Percentiles rank a stretch among this genome's conserved stretches.
Evolutionary conservation across 768 basidiomycete species (phyloP).

Genomic region (Psilocybe azurescens): DNA sequence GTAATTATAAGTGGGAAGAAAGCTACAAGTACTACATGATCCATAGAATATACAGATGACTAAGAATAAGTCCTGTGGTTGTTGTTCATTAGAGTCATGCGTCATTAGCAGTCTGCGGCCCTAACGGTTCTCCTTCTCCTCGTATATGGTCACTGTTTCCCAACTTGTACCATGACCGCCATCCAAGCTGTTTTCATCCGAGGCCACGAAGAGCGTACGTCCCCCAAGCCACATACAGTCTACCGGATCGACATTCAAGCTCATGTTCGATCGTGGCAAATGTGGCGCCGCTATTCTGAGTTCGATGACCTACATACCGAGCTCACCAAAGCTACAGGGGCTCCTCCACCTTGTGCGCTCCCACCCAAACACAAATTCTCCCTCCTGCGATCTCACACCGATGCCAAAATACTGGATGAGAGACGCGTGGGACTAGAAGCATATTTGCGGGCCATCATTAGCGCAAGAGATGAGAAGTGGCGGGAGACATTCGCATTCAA

Average conservation of each 20-base stretch:
- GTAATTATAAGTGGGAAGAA: conserved; percentile 49
- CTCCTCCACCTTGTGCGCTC: conserved; percentile 78
- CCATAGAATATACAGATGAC: not conserved
- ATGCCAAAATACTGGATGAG: conserved; percentile 75
- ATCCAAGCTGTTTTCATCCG: conserved; percentile 80
- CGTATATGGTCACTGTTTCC: conserved; percentile 8
- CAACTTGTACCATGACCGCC: conserved; percentile 56
- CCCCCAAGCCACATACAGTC: conserved; percentile 81
- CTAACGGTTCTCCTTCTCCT: not conserved
- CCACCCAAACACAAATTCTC: conserved; percentile 86
- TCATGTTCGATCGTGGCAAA: conserved; percentile 90
- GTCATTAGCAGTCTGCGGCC: not conserved
- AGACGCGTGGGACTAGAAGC: conserved; percentile 76
- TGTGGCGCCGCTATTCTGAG: conserved; percentile 95
- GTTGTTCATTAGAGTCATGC: not conserved
- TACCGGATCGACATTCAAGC: conserved; percentile 87
- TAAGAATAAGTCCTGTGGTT: not conserved
- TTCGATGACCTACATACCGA: conserved; percentile 88
- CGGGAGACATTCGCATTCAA: conserved; percentile 78
- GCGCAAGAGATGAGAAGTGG: conserved; percentile 84
- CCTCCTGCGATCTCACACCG: conserved; percentile 61
- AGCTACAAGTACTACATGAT: not conserved
- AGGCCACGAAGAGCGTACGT: conserved; percentile 66
- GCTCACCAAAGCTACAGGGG: conserved; percentile 77
- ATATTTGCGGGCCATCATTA: conserved; percentile 87